Evolutionary conservation across 305 asterid species (phyloP), one percentile per base, ranked within the genome.

Genomic region (Solanum hybrid): DNA sequence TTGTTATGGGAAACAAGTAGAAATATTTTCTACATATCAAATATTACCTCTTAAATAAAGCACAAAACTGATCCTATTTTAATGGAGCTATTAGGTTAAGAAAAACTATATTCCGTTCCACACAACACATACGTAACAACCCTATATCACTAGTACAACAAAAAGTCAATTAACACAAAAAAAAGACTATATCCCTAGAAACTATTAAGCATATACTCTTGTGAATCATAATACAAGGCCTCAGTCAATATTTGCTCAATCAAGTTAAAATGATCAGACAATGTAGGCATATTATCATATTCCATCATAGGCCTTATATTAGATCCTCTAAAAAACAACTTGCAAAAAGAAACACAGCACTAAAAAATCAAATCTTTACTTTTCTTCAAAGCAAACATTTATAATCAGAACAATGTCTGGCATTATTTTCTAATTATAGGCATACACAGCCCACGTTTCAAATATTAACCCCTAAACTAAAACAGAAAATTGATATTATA

Each of bases 261-360:
- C 89, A 87, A 37, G 37, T 38, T 7, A 40, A 27, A 66, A 40
- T 73, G 85, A 73, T 73, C 85, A 87, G 89, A 87, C 85, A 87
- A 87, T 87, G 89, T 87, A 40, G 89, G 85, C 89, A 73, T 37
- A 73, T 87, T 40, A 73, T 12, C 1, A 71, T 86, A 71, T 40
- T 78, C 89, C 89, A 87, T 87, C 89, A 73, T 73, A 36, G 73
- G 84, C 73, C 46, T 71, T 34, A 9, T 24, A 73, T 38, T 24
- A 38, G n/a, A 37, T 79, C 32, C 34, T 79, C 85, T 6, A n/a
- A 40, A 12, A 40, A 27, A 14, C 12, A 71, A 14, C 20, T 71
- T 10, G 60, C 22, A 79, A 35, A 60, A 20, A 3, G 17, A 36
- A 4, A 37, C 32, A 79, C 31, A 79, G 32, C 56, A 35, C 85